A percentile compares a stretch with the other conserved stretches of the same genome.
These are phyloP conservation scores for Peronosclerospora sorghi DNA, from an alignment of 352 stramenopile genomes.

Conservation along the genomic window DNA sequence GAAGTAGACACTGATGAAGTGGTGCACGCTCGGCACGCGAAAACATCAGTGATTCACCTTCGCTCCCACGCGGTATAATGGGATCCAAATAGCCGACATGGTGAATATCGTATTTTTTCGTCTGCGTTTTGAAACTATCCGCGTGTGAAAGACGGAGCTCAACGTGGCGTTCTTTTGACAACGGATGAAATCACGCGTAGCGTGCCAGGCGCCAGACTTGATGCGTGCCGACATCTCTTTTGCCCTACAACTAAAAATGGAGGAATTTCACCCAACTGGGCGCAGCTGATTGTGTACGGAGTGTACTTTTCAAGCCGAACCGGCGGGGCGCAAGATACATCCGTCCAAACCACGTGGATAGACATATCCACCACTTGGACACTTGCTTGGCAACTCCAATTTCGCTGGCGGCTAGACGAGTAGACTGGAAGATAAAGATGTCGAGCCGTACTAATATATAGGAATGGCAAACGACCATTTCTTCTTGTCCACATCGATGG, in stretches of 20 bases:
- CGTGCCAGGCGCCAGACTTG: conserved; percentile 58
- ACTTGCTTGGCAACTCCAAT: conserved; percentile 73
- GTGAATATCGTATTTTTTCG: conserved; percentile 76
- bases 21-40: no score
- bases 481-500: conserved; percentile 30
- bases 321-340: conserved; percentile 65
- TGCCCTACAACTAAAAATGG: conserved; percentile 47
- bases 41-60: no score
- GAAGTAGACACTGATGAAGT: no score
- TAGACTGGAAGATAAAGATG: conserved; percentile 78
- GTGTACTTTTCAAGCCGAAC: conserved; percentile 85
- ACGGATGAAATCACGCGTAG: conserved; percentile 74
- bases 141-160: conserved; percentile 49
- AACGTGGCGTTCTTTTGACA: conserved; percentile 76
- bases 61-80: conserved; percentile 43
- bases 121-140: conserved; percentile 41
- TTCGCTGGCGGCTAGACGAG: conserved; percentile 53
- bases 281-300: conserved; percentile 66
- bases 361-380: conserved; percentile 85
- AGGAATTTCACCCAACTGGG: conserved; percentile 56
- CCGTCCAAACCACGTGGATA: conserved; percentile 76
- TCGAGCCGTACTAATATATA: conserved; percentile 59
- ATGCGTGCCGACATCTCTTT: conserved; percentile 40
- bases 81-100: conserved; percentile 68
- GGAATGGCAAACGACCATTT: conserved; percentile 76